phyloP scores from a whole-genome alignment of 306 rosid species.

The Vigna reflexopilosa region DNA sequence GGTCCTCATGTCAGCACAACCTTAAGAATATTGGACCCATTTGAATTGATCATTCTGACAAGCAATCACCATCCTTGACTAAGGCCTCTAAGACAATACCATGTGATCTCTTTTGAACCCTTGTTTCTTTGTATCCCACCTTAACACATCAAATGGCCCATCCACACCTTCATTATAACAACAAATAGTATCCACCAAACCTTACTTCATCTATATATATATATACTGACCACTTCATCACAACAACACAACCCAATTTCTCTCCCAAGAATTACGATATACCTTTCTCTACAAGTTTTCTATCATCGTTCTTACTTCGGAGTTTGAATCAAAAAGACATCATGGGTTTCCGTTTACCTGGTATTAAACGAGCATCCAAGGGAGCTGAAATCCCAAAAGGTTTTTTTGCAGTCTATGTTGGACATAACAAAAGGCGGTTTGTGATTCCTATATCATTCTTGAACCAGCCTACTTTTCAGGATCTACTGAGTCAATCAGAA shows the following conservation, averaged over 20 bases:
- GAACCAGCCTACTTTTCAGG: slow-evolving; percentile 8
- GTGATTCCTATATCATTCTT: slow-evolving; percentile 17
- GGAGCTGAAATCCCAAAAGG: slow-evolving; percentile 9
- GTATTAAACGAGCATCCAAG: background rate
- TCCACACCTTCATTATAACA: background rate
- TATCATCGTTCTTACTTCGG: background rate
- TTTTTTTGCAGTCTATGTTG: slow-evolving; percentile 6
- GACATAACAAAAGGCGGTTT: background rate
- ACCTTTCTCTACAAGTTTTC: background rate
- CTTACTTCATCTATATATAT: background rate
- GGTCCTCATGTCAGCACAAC: background rate
- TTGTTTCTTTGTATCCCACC: background rate
- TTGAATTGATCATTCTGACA: background rate
- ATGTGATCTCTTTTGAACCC: slow-evolving; percentile 14
- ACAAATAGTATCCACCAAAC: background rate
- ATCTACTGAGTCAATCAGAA: background rate
- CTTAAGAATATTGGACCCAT: background rate
- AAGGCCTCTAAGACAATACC: slow-evolving; percentile 17
- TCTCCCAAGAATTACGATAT: background rate
- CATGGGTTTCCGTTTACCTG: slow-evolving; percentile 30
- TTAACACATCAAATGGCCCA: background rate
- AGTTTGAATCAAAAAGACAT: background rate
- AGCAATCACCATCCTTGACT: background rate
- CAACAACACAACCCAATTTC: background rate
- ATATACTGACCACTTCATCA: background rate